phyloP scores from a whole-genome alignment of 202 grass and related monocot species.

The Dendrocalamus latiflorus region DNA sequence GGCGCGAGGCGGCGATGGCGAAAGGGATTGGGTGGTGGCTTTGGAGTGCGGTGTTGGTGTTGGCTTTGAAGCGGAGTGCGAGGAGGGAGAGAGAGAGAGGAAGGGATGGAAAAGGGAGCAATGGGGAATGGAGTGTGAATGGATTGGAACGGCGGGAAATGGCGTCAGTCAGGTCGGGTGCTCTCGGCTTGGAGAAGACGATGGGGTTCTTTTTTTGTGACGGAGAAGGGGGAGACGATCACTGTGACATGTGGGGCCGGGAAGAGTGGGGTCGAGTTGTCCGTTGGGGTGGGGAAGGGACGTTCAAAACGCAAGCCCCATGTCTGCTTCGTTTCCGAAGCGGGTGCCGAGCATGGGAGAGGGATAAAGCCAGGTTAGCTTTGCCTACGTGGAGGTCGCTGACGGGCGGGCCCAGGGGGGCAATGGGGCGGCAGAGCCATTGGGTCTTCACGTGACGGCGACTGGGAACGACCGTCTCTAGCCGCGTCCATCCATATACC shows the following conservation, averaged over 20 bases:
- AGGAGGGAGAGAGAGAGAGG: not conserved
- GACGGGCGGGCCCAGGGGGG: not conserved
- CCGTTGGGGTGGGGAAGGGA: not conserved
- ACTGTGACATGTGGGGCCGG: not conserved
- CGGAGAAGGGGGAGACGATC: too few relatives aligned
- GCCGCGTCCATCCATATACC: not conserved
- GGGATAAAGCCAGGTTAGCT: not conserved
- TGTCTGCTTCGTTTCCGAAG: too few relatives aligned
- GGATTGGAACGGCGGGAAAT: slow-evolving; percentile 8
- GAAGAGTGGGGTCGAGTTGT: not conserved
- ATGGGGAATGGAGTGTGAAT: not conserved
- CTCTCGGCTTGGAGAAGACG: slow-evolving; percentile 24
- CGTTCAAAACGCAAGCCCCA: too few relatives aligned
- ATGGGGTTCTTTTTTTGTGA: not conserved
- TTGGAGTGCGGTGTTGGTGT: slow-evolving; percentile 34
- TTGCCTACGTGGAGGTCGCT: not conserved
- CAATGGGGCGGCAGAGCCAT: not conserved
- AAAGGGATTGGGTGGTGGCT: slow-evolving; percentile 2
- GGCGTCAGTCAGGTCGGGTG: not conserved
- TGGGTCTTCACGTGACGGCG: slow-evolving; percentile 37
- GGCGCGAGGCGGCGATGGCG: slow-evolving; percentile 1
- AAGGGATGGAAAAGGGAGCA: not conserved
- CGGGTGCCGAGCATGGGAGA: too few relatives aligned
- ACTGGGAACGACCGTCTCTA: not conserved
- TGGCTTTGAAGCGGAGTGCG: not conserved